Evolutionary conservation across 208 protist species (phyloP).

Genomic region (Crithidia mellificae): DNA sequence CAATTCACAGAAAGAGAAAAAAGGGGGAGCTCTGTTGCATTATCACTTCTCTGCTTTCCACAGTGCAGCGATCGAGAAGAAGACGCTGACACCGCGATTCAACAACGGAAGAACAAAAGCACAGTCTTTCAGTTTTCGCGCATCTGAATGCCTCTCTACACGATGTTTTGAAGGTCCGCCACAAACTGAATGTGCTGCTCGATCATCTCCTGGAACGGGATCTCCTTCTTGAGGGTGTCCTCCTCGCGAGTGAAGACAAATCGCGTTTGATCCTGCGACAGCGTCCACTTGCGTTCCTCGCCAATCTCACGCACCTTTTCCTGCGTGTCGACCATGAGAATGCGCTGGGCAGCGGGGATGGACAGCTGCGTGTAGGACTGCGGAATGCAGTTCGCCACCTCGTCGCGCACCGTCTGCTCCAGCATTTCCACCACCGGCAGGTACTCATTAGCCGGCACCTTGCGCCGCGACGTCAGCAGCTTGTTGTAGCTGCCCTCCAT

Average conservation of each 20-base stretch:
- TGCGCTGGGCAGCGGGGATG: slow-evolving; percentile 73
- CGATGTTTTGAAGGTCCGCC: slow-evolving; percentile 82
- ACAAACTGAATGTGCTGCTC: slow-evolving; percentile 75
- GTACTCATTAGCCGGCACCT: slow-evolving; percentile 91
- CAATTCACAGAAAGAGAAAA: no score
- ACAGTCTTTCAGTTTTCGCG: no score
- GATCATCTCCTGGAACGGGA: slow-evolving; percentile 86
- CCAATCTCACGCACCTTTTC: slow-evolving; percentile 78
- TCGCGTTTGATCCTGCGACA: slow-evolving; percentile 43
- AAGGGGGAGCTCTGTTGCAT: no score
- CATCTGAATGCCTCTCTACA: no score
- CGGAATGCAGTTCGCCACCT: slow-evolving; percentile 90
- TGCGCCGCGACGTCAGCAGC: slow-evolving; percentile 80
- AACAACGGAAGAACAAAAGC: no score
- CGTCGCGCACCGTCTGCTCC: slow-evolving; percentile 85
- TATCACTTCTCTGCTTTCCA: no score
- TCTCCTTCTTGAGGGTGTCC: slow-evolving; percentile 69
- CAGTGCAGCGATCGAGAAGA: no score
- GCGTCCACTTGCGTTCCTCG: slow-evolving; percentile 53
- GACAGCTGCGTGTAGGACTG: slow-evolving; percentile 81
- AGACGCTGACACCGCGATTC: no score
- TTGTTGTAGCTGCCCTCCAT: slow-evolving; percentile 96
- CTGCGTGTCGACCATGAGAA: slow-evolving; percentile 81
- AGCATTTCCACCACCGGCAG: slow-evolving; percentile 89
- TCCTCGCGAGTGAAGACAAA: slow-evolving; percentile 84